phyloP scores from a whole-genome alignment of 1,284 basidiomycete genomes.

The Tilletia caries region DNA sequence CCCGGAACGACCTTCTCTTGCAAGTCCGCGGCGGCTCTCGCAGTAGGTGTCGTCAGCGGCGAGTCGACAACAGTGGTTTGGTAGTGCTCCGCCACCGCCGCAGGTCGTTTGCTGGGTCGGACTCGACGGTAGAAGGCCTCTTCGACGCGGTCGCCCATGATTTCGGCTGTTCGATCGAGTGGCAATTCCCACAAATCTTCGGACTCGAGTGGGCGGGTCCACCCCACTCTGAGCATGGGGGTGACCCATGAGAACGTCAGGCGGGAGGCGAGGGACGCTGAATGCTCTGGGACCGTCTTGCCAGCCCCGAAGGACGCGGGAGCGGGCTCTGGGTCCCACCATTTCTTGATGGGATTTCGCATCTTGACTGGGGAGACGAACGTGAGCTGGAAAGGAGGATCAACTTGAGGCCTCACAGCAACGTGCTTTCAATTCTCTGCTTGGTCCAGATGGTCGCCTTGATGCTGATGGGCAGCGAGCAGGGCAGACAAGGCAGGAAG shows the following conservation, averaged over 20 bases:
- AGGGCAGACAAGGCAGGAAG: too few species aligned
- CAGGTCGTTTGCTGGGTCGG: background rate
- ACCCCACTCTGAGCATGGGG: slow-evolving; percentile 27
- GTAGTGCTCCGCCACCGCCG: background rate
- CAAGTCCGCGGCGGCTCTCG: background rate
- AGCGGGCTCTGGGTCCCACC: background rate
- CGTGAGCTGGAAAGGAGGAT: too few species aligned
- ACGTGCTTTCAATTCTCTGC: too few species aligned
- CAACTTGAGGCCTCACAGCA: too few species aligned
- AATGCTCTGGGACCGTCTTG: slow-evolving; percentile 23
- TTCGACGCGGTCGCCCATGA: slow-evolving; percentile 13
- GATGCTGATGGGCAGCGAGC: too few species aligned
- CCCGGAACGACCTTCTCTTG: too few species aligned
- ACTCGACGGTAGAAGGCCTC: slow-evolving; percentile 8
- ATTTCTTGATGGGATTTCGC: slow-evolving; percentile 1
- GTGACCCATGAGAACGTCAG: slow-evolving; percentile 29
- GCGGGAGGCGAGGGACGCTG: slow-evolving; percentile 21
- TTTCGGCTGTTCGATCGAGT: background rate
- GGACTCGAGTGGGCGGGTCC: slow-evolving; percentile 27
- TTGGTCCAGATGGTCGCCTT: too few species aligned
- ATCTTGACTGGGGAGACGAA: background rate
- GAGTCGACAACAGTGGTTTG: background rate
- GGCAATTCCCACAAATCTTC: slow-evolving; percentile 28
- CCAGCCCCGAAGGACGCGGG: background rate
- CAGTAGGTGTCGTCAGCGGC: background rate